Evolutionary conservation across 2,329 filamentous ascomycete genomes (phyloP).

Genomic region (Neodidymelliopsis sp.): DNA sequence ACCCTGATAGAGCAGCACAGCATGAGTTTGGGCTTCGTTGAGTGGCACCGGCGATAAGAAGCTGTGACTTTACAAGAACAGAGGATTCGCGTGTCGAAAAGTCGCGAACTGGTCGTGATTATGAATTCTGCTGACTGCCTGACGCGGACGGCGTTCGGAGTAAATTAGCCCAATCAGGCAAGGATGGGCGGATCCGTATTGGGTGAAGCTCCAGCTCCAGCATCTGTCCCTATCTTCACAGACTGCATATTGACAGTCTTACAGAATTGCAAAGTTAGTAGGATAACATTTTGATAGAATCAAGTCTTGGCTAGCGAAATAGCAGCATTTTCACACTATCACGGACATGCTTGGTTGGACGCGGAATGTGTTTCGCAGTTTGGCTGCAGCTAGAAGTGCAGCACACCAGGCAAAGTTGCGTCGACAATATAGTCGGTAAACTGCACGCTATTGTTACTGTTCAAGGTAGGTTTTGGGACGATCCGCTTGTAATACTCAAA

Average conservation of each 20-base stretch:
- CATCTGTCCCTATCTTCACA: too few species aligned
- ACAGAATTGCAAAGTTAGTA: too few species aligned
- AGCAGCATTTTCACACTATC: too few species aligned
- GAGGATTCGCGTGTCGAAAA: neutral
- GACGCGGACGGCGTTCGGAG: neutral
- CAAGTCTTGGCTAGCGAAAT: too few species aligned
- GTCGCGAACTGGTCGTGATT: neutral
- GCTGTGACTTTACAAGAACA: neutral
- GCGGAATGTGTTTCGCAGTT: neutral
- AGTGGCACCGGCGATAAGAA: neutral
- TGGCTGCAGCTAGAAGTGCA: neutral
- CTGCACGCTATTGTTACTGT: too few species aligned
- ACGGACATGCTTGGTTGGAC: neutral
- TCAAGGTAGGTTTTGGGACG: neutral
- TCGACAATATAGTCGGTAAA: too few species aligned
- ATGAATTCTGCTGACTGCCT: slow-evolving; percentile 9
- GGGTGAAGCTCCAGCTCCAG: neutral
- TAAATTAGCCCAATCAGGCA: neutral
- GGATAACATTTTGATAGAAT: too few species aligned
- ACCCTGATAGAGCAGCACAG: neutral
- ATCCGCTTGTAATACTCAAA: too few species aligned
- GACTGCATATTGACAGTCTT: too few species aligned
- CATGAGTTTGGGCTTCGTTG: neutral
- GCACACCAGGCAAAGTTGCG: too few species aligned
- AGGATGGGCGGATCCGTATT: neutral